Evolutionary conservation across 768 basidiomycete species (phyloP).

Genomic region (Podaxis carcinomalis): DNA sequence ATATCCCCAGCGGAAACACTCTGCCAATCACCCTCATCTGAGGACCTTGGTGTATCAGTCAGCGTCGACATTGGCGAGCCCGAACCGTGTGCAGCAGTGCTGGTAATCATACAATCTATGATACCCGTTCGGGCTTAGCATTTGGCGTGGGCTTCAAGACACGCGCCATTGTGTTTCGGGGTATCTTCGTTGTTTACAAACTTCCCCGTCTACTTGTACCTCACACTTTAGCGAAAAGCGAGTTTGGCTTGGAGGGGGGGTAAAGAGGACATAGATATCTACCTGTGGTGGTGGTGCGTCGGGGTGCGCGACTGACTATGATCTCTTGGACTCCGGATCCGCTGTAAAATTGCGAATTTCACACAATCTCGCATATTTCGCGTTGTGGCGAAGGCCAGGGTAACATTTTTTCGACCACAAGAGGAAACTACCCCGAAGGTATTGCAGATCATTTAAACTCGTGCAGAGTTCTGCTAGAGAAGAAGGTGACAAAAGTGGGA

Average conservation of each 20-base stretch:
- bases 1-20: too few species aligned
- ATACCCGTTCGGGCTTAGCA: not conserved
- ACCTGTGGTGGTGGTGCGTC: not conserved
- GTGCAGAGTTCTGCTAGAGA: not conserved
- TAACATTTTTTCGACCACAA: not conserved
- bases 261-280: not conserved
- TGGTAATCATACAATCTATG: not conserved
- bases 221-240: too few species aligned
- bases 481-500: not conserved
- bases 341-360: not conserved
- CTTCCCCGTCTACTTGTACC: not conserved
- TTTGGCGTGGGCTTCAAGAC: not conserved
- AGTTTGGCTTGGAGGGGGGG: not conserved
- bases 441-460: not conserved
- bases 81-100: not conserved
- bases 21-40: too few species aligned
- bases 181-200: not conserved
- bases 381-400: not conserved
- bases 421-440: not conserved
- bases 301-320: not conserved
- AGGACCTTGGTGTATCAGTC: not conserved
- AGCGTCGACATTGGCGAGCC: not conserved
- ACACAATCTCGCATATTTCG: not conserved
- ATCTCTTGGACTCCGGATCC: not conserved
- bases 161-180: not conserved